Evolutionary conservation across 306 rosid genomes (phyloP), one percentile per base, ranked within the genome.

Genomic region (Cyclanthera cordifolia): DNA sequence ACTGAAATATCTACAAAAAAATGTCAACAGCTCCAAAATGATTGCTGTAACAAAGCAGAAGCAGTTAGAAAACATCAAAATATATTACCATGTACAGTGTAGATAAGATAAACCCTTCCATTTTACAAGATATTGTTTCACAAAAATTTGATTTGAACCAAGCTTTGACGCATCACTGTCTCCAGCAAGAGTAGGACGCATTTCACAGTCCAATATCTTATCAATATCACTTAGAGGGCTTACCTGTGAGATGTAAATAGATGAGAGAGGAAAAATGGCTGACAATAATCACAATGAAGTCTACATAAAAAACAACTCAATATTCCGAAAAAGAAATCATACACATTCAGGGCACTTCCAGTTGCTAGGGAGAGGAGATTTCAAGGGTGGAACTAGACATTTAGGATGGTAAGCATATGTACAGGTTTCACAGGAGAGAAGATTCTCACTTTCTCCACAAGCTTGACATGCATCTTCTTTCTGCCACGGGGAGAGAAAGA

Each of bases 311-410:
- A 71, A 57, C 8, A 73, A 61, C 27, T 67, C 66, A 55, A 60
- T 17, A 15, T 52, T 73, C 66, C 23, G 69, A 54, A 75, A 16
- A 75, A 51, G 46, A 68, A 75, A 53, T 53, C 97, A 69, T 88
- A 94, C 99, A 76, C 99, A 94, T 85, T 94, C 99, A 21, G 99
- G 99, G 80, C 99, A 94, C 51, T 95, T 86, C 99, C 99, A 94
- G 69, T 52, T 86, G 61, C 69, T 82, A 13, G 87, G 88, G 73
- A 73, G 73, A 20, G 90, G 86, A 66, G 86, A 79, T 82, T 79
- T 90, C 64, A 83, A 76, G 1, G 96, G 91, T 45, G 90, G 97
- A 77, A 94, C 83, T 72, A 94, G 81, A 73, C 99, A 94, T 77
- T 82, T 86, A 45, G 95, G 71, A 85, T 94, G 99, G 72, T 87